Evolutionary conservation across 176 grass and related monocot species (phyloP).

Genomic region (Musa acuminata): DNA sequence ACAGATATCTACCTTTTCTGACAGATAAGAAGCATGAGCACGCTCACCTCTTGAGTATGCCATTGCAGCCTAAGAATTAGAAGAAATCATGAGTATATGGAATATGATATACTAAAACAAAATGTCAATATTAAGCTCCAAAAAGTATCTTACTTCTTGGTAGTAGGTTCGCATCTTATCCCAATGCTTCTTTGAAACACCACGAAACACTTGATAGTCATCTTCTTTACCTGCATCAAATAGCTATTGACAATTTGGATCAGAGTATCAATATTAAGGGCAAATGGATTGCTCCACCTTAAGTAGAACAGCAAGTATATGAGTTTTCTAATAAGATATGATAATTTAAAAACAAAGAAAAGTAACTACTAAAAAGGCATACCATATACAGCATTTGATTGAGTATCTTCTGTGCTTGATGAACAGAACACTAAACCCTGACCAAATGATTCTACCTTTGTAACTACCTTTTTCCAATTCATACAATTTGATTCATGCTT

Average conservation of each 20-base stretch:
- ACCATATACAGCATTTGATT: conserved; percentile 38
- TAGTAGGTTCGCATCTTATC: conserved; percentile 63
- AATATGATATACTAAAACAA: neutral
- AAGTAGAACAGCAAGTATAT: neutral
- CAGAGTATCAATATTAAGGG: conserved; percentile 4
- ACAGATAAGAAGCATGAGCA: conserved; percentile 62
- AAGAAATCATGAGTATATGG: conserved; percentile 30
- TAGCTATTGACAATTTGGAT: conserved; percentile 24
- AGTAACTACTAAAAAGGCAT: neutral
- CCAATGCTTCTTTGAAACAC: conserved; percentile 49
- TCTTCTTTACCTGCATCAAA: conserved; percentile 40
- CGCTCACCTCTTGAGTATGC: conserved; percentile 80
- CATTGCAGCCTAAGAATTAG: conserved; percentile 48
- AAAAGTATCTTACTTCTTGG: conserved; percentile 50
- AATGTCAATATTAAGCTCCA: neutral
- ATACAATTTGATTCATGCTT: conserved; percentile 43
- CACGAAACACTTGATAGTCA: conserved; percentile 53
- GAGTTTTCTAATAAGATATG: neutral
- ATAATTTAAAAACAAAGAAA: neutral
- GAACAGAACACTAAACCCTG: conserved; percentile 32
- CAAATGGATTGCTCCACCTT: neutral
- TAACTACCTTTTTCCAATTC: conserved; percentile 80
- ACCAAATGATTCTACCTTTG: conserved; percentile 46
- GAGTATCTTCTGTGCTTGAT: conserved; percentile 21
- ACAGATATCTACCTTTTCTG: conserved; percentile 53